phyloP scores from a whole-genome alignment of 441 rosid species.

The Cnidoscolus chayamansa region DNA sequence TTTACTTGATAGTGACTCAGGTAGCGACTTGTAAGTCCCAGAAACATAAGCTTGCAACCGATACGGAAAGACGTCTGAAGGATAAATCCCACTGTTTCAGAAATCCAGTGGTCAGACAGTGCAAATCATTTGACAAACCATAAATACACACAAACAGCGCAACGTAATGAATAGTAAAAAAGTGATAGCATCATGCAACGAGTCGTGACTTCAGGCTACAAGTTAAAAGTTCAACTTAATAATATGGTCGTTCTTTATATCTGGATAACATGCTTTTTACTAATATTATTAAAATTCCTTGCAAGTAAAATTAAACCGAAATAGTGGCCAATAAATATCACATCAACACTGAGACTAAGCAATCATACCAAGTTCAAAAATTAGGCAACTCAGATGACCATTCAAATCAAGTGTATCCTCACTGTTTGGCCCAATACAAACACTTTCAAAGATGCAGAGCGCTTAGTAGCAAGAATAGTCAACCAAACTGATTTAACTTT shows the following conservation, averaged over 20 bases:
- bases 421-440: neutral
- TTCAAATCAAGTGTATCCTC: neutral
- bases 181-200: neutral
- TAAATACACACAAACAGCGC: neutral
- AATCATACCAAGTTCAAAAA: neutral
- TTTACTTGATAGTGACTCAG: constrained; percentile 31
- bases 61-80: constrained; percentile 47
- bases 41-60: constrained; percentile 28
- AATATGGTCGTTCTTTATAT: no score
- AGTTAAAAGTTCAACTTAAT: neutral
- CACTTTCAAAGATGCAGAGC: neutral
- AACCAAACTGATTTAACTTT: neutral
- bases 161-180: neutral
- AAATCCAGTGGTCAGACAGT: constrained; percentile 15
- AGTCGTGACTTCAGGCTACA: constrained; percentile 2
- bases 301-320: neutral
- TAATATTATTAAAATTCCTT: neutral
- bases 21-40: constrained; percentile 20
- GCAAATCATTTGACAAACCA: neutral
- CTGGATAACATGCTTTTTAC: neutral
- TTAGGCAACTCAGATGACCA: constrained; percentile 1
- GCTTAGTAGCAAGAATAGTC: neutral
- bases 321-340: neutral
- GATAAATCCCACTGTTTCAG: constrained; percentile 65
- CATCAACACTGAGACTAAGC: neutral